phyloP scores from a whole-genome alignment of 345 rosid species.

The Euphorbia pulcherrima region DNA sequence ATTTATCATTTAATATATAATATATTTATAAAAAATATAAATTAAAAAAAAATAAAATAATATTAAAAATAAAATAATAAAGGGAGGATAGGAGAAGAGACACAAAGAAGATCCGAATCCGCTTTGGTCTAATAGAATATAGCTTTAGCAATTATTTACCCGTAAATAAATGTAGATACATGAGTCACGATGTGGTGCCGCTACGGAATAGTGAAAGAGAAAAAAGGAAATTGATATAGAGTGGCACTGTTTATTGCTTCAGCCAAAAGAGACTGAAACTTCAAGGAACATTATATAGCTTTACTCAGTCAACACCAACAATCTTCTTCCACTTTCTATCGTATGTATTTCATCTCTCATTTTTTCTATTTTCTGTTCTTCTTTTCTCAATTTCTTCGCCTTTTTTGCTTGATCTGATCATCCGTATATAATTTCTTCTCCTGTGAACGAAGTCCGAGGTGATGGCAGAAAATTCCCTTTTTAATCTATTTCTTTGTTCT shows the following conservation, averaged over 20 bases:
- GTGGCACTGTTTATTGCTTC: not conserved
- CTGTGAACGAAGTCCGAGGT: not conserved
- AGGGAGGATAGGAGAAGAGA: no score
- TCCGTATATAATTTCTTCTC: not conserved
- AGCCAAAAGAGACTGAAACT: slow-evolving; percentile 13
- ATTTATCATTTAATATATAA: no score
- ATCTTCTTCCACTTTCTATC: not conserved
- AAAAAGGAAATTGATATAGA: not conserved
- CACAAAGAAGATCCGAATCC: no score
- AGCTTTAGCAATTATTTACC: no score
- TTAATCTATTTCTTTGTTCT: not conserved
- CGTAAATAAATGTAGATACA: not conserved
- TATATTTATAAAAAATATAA: no score
- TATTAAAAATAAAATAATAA: no score
- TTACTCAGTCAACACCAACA: not conserved
- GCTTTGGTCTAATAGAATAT: no score
- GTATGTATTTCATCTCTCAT: not conserved
- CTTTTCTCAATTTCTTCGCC: no score
- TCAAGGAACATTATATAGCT: slow-evolving; percentile 7
- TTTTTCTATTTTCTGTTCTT: not conserved
- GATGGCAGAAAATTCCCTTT: not conserved
- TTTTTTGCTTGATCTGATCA: slow-evolving; percentile 10
- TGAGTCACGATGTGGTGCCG: not conserved
- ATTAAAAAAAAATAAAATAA: no score
- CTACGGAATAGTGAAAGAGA: not conserved